These are phyloP conservation scores for Torulaspora quercuum DNA, from an alignment of 805 yeast genomes.

Conservation along the genomic window DNA sequence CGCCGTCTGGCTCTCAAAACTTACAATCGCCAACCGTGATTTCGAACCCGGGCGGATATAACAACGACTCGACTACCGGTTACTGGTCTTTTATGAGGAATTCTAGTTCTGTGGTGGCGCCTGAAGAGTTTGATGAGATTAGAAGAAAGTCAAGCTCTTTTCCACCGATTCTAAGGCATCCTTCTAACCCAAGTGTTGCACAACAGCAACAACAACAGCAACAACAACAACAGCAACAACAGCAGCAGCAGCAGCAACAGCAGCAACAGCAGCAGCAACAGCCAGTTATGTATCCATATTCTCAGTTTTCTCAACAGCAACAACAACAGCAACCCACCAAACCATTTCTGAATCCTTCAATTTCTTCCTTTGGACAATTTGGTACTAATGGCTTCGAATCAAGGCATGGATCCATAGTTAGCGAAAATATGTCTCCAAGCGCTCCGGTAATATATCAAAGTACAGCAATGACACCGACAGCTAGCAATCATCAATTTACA, in stretches of 20 bases:
- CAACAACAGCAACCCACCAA: constrained; percentile 14
- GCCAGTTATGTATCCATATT: constrained; percentile 22
- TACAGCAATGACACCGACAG: constrained; percentile 6
- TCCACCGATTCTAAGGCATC: constrained; percentile 28
- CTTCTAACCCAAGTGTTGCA: constrained; percentile 19
- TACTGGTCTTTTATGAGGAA: constrained; percentile 27
- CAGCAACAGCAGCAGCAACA: constrained; percentile 14
- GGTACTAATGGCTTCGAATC: constrained; percentile 30
- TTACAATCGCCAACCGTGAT: constrained; percentile 10
- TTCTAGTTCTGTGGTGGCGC: constrained; percentile 11
- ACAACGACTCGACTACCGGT: constrained; percentile 8
- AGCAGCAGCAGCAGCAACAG: constrained; percentile 17
- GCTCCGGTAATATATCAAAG: constrained; percentile 18
- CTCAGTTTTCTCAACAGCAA: constrained; percentile 29
- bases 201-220: constrained; percentile 18
- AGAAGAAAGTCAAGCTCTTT: constrained; percentile 29
- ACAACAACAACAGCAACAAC: constrained; percentile 28
- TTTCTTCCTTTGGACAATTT: constrained; percentile 26
- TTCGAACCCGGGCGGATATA: constrained; percentile 3
- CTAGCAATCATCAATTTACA: constrained; percentile 1
- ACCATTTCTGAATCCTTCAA: constrained; percentile 13
- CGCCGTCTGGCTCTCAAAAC: constrained; percentile 13
- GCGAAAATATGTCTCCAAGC: constrained; percentile 34
- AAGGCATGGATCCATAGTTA: constrained; percentile 31
- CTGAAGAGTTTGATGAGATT: constrained; percentile 21